Base-by-base conservation (phyloP, 2,329 filamentous ascomycete genomes). In the Fusarium floridanum region DNA sequence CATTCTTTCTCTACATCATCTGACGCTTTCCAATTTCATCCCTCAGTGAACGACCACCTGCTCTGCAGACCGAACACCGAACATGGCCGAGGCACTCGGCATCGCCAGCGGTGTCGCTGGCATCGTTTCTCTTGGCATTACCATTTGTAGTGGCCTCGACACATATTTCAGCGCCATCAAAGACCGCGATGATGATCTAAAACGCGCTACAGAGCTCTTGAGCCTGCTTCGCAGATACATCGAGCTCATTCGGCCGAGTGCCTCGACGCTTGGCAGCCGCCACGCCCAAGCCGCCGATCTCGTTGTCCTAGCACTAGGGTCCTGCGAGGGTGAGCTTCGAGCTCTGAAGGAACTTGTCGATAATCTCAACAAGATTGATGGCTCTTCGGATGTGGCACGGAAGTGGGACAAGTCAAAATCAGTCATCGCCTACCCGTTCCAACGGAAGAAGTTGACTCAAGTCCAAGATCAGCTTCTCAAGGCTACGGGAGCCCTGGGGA, bases 61-160 rank as follows among this genome's bases (percentile, higher is more conserved):
- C 20, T 17, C n/a, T 36, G 12, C 16, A 36, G 14, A 14, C 34
- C 5, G 10, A n/a, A 9, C 24, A 2, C 14, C 5, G 20, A 37
- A 37, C n/a, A 70, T 69, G 60, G 37, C 29, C 2, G 66, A 70
- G 1, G 41, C 53, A 37, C 22, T 69, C 0, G 60, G 53, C 6
- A 36, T 61, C 1, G 50, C 66, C 2, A 70, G 3, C 10, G 66
- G 60, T 6, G 43, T 70, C 12, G 53, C 68, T n/a, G 68, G 68
- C 10, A 37, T 70, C 4, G 5, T 70, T 17, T 70, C 66, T 10
- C 50, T 70, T 1, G 66, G 60, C 0, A 0, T 69, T 2, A 61
- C 24, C 0, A 16, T 70, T 1, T 70, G 22, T 7, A 53, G 53
- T 5, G 67, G 64, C 1, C 14, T 69, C 0, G 17, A 64, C 1